These are phyloP conservation scores for Isoetes taiwanensis DNA, from an alignment of 75 land plant species.

Conservation along the genomic window DNA sequence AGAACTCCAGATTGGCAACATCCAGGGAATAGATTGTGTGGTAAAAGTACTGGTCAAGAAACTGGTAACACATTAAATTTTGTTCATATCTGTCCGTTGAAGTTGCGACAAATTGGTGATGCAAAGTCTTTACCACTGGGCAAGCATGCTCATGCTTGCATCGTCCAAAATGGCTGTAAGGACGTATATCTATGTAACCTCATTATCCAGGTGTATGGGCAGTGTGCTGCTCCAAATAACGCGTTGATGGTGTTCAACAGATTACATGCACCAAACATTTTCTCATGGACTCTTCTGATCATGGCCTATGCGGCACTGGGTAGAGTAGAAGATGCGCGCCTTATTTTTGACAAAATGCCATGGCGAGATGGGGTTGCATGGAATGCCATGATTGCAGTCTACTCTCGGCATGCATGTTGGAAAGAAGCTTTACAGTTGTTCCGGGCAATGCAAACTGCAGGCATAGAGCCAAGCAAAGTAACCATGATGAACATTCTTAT, in stretches of 20 bases:
- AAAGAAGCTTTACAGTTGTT: too few relatives aligned
- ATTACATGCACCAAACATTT: not conserved
- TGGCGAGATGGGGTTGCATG: not conserved
- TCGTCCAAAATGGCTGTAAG: not conserved
- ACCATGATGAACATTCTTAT: too few relatives aligned
- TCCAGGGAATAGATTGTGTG: too few relatives aligned
- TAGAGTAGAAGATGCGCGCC: not conserved
- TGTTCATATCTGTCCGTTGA: too few relatives aligned
- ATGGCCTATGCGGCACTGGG: not conserved
- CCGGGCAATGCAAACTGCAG: too few relatives aligned
- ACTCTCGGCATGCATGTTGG: not conserved
- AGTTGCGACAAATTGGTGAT: too few relatives aligned
- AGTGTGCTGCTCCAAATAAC: not conserved
- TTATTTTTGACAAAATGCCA: not conserved
- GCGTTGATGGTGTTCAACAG: not conserved
- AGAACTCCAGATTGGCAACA: too few relatives aligned
- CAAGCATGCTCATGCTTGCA: not conserved
- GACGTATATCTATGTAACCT: not conserved
- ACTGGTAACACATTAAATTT: too few relatives aligned
- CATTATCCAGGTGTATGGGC: slow-evolving; percentile 1
- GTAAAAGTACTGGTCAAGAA: too few relatives aligned
- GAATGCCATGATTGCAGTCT: not conserved
- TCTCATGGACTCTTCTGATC: not conserved
- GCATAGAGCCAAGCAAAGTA: too few relatives aligned
- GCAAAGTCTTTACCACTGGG: too few relatives aligned